Base-by-base conservation (phyloP, 441 rosid species). In the Sinapis alba region DNA sequence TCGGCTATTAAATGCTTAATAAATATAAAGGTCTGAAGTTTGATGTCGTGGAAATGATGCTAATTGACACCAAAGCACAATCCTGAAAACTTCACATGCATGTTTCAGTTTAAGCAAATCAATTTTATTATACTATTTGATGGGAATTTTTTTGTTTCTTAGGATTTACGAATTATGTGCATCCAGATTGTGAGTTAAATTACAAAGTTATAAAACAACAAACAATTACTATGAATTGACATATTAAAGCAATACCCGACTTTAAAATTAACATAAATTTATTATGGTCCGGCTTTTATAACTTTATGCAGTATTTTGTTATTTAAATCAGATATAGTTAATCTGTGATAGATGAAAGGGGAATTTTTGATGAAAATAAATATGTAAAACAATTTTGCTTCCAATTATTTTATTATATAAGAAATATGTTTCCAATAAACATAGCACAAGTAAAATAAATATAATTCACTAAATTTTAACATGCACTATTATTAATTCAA, bases 1-100 rank as follows among this genome's bases (percentile, higher is more conserved):
- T 69, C 71, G 61, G 75, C 71, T 69, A 69, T 63, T 76, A 70
- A 76, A 54, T 38, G 75, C 30, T 69, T 54, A 62, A 18, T 62
- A 8, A 69, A 75, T 75, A 62, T 13, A 34, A 67, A 68, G 30
- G 16, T 26, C 9, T 24, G 9, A 57, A 68, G 4, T 68, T 62
- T 50, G 27, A 60, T 75, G 73, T 24, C 56, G 30, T 43, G 66
- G 15, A 23, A 68, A 50, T 8, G 30, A 68, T 61, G 56, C 73
- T 61, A 68, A 13, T 64, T 68, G 56, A 21, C 24, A 68, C 51
- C 69, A 36, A 68, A 51, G n/a, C 74, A 68, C 34, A 75, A 36
- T 24, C 62, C 64, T 47, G 21, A 16, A 18, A 59, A 50, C 23
- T 16, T 16, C 56, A 7, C 56, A 50, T 50, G 56, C 56, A 16